phyloP scores from a whole-genome alignment of 345 rosid genomes.

The Populus ilicifolia region DNA sequence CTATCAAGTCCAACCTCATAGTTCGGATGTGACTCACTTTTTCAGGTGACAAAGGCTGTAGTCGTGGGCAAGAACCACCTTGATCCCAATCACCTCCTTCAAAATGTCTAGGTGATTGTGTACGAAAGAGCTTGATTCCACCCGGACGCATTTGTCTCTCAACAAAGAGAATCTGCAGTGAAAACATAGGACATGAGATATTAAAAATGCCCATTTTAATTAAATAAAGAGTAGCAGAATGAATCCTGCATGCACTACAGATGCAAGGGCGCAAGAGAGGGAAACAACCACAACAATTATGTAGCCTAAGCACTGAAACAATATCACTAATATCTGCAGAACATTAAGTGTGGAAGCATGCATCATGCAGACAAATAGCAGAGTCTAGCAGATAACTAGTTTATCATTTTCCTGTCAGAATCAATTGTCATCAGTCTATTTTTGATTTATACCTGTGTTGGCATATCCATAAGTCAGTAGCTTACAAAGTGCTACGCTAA shows the following conservation, averaged over 20 bases:
- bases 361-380: not conserved
- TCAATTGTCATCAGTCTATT: too few relatives aligned
- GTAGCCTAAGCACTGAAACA: not conserved
- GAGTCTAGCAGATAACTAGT: too few relatives aligned
- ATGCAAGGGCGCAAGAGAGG: not conserved
- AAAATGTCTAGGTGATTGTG: slow-evolving; percentile 93
- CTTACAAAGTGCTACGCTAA: too few relatives aligned
- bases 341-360: not conserved
- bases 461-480: too few relatives aligned
- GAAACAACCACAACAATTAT: not conserved
- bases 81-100: slow-evolving; percentile 99
- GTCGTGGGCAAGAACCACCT: slow-evolving; percentile 79
- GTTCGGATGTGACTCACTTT: slow-evolving; percentile 45
- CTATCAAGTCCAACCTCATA: not conserved
- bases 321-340: not conserved
- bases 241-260: not conserved
- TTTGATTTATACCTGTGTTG: too few relatives aligned
- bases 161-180: slow-evolving; percentile 40
- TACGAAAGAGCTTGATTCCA: slow-evolving; percentile 56
- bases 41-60: slow-evolving; percentile 45
- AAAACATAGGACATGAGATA: not conserved
- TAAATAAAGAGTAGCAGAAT: not conserved
- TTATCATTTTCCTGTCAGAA: too few relatives aligned
- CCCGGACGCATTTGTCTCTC: slow-evolving; percentile 42
- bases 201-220: not conserved